Base-by-base conservation (phyloP, 148 eudicot species). In the Fagopyrum tataricum region DNA sequence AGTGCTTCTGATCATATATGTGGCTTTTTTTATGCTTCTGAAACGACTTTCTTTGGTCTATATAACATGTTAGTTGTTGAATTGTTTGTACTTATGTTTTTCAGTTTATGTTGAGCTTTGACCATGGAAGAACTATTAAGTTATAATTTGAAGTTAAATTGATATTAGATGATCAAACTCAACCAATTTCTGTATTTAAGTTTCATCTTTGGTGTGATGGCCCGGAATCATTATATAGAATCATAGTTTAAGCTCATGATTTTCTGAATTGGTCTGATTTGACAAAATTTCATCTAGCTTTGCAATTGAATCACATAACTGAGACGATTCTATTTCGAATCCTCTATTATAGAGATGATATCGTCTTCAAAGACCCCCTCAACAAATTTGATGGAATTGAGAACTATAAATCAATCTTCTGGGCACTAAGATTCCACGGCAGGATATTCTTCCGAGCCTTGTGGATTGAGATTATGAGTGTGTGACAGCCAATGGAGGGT, bases 291-390 rank as follows among this genome's bases (percentile, higher is more conserved):
- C 47, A 44, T 44, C 48, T 44, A 44, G 11, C 48, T 44, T 44
- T 44, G 48, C 11, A 44, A 12, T 12, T 44, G 48, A n/a, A n/a
- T n/a, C n/a, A n/a, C n/a, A n/a, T n/a, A 44, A 31, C 43, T 62
- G 42, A 14, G 7, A 62, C 4, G 5, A 26, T 41, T 5, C 5
- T 31, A 6, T 44, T 44, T 44, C 11, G 48, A 44, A 6, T 44
- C 11, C 48, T 37, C n/a, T 11, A 11, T 12, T 26, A 76, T 56
- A 93, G 98, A 92, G 94, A 93, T 64, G 98, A 93, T 72, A 86
- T 93, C 37, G 94, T 87, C 76, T 93, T 90, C 80, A 89, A 78
- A 79, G 96, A 93, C 79, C 98, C 98, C 20, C 76, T 89, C 66
- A 89, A 93, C 86, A 90, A 89, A 26, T 87, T 93, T 71, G 75